Base-by-base conservation (phyloP, 2,329 filamentous ascomycete genomes). In the Remersonia thermophila region DNA sequence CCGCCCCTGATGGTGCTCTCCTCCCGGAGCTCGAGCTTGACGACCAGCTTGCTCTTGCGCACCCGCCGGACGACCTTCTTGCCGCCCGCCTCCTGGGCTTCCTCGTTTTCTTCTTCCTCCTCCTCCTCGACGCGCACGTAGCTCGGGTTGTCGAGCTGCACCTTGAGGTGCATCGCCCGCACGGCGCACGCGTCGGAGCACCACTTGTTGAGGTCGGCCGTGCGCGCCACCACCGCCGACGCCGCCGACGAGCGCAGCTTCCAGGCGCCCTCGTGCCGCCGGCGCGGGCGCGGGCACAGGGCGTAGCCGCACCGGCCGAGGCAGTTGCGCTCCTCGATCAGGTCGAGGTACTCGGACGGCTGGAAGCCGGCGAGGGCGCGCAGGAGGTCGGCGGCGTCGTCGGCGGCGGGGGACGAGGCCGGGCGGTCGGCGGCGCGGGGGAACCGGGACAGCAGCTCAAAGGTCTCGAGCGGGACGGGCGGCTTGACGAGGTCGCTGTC, bases 241-340 rank as follows among this genome's bases (percentile, higher is more conserved):
- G 5, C 57, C 62, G 56, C 55, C 63, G 43, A 52, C 60, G 39
- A 62, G 59, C 61, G 6, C 20, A 91, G 67, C 51, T 82, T 80
- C 62, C 77, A 87, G 45, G 75, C 73, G 12, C 75, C 77, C 2
- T 67, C 70, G 9, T 65, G 40, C 3, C 36, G 65, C 23, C 69
- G 65, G 27, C 76, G 77, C n/a, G 41, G 31, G 3, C 39, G 36
- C 12, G 38, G 31, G 56, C 91, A 98, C 18, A 96, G 67, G 0
- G 73, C 67, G 55, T 95, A 96, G 2, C 86, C 91, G 60, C 91
- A 98, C 14, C 73, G 68, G 30, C 71, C 73, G 48, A 83, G 79
- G 46, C 84, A 80, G 55, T 93, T 93, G 51, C 91, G 82, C 64
- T 98, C 91, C 45, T 81, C 72, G 41, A 95, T 77, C 33, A 96